These are phyloP conservation scores for Aspergillus piperis DNA, from an alignment of 2,329 filamentous ascomycete species.

Conservation along the genomic window DNA sequence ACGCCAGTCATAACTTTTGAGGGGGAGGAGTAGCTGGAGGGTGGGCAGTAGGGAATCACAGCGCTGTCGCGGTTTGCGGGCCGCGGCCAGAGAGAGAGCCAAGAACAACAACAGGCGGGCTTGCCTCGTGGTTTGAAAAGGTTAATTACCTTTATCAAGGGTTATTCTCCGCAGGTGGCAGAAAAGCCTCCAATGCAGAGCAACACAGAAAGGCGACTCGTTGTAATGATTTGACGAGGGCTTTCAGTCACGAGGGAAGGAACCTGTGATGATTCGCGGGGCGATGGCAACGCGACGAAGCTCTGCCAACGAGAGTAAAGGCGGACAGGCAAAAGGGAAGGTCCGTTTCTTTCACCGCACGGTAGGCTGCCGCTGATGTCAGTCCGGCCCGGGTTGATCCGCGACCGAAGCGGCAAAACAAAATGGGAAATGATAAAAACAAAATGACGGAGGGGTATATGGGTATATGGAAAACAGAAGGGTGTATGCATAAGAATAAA, in stretches of 20 bases:
- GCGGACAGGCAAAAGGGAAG: constrained; percentile 15
- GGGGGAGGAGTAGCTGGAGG: neutral
- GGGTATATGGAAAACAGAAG: no score
- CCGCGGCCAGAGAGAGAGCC: constrained; percentile 15
- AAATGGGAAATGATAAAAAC: neutral
- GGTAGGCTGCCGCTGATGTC: constrained; percentile 30
- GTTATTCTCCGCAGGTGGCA: constrained; percentile 8
- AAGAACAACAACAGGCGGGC: constrained; percentile 19
- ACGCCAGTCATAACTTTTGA: neutral
- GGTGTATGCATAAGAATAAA: no score
- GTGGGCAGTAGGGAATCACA: constrained; percentile 10
- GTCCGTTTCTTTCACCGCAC: constrained; percentile 18
- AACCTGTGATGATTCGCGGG: constrained; percentile 23
- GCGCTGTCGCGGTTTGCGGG: constrained; percentile 20
- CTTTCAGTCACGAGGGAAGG: constrained; percentile 19
- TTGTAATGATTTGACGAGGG: constrained; percentile 20
- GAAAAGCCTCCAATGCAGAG: constrained; percentile 9
- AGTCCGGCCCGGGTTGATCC: constrained; percentile 27
- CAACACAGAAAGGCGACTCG: constrained; percentile 8
- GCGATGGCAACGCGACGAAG: constrained; percentile 16
- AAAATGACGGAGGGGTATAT: neutral
- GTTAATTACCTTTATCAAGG: constrained; percentile 17
- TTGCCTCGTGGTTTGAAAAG: constrained; percentile 9
- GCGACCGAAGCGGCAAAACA: constrained; percentile 10
- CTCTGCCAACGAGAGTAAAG: constrained; percentile 26